A percentile compares a stretch with the other conserved stretches of the same genome.
phyloP scores from a whole-genome alignment of 345 rosid species.

The Fremontodendron californicum region DNA sequence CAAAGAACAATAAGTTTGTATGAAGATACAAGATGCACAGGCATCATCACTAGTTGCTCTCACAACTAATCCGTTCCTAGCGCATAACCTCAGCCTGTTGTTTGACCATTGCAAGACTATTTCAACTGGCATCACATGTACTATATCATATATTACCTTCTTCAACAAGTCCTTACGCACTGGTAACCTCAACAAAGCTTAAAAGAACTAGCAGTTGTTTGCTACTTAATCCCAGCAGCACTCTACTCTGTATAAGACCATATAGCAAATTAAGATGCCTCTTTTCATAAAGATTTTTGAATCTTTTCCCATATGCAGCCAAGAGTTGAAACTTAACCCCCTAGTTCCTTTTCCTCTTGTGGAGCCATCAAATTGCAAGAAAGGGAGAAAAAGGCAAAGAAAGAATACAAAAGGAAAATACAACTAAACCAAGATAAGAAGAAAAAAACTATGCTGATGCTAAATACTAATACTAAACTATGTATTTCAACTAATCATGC shows the following conservation, averaged over 20 bases:
- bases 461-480: neutral
- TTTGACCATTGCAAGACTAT: neutral
- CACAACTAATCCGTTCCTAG: neutral
- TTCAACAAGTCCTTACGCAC: neutral
- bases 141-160: neutral
- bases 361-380: neutral
- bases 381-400: neutral
- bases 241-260: neutral
- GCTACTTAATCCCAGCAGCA: neutral
- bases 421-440: neutral
- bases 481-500: neutral
- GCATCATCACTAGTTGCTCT: neutral
- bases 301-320: neutral
- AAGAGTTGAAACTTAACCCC: neutral
- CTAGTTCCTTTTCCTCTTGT: neutral
- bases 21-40: neutral
- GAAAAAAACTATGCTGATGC: neutral
- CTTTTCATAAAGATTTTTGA: too few relatives aligned
- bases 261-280: neutral
- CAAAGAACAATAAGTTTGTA: neutral
- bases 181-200: neutral
- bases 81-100: neutral
- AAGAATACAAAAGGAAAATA: neutral
- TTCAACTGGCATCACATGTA: neutral
- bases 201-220: neutral